Percentiles rank a stretch among this genome's conserved stretches.
phyloP scores from a whole-genome alignment of 2,329 filamentous ascomycete genomes.

The Cytospora leucostoma region DNA sequence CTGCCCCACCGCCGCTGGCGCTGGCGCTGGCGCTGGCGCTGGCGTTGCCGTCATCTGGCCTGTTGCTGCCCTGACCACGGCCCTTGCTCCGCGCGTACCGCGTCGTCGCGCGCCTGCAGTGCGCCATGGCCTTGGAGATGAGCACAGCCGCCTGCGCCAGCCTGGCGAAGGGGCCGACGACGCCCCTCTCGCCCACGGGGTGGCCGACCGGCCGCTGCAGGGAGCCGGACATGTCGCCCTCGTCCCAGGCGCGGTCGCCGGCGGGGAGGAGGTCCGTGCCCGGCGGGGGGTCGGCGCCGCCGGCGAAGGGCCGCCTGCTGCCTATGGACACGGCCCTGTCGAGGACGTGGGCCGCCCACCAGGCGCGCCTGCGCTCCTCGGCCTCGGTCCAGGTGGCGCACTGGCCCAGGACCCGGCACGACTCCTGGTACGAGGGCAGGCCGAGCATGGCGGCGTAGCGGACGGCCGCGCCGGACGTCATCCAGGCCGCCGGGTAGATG shows the following conservation, averaged over 20 bases:
- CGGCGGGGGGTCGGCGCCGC: constrained; percentile 27
- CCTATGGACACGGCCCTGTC: constrained; percentile 42
- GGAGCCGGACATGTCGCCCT: constrained; percentile 38
- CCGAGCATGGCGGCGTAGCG: constrained; percentile 50
- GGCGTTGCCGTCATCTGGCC: no score
- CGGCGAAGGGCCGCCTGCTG: constrained; percentile 32
- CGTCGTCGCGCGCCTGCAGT: constrained; percentile 33
- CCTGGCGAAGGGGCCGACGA: constrained; percentile 48
- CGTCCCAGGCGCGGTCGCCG: constrained; percentile 45
- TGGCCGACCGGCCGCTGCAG: constrained; percentile 39
- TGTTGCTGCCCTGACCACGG: neutral
- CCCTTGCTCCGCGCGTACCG: constrained; percentile 1
- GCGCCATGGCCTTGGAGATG: constrained; percentile 38
- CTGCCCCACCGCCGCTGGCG: neutral
- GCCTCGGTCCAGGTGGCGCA: constrained; percentile 47
- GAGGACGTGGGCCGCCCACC: constrained; percentile 51
- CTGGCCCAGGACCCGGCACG: constrained; percentile 41
- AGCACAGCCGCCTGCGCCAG: constrained; percentile 45
- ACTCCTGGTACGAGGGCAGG: constrained; percentile 40
- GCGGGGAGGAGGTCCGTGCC: constrained; percentile 37
- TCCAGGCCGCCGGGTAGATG: constrained; percentile 53
- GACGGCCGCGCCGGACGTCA: constrained; percentile 47
- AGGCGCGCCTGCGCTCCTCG: constrained; percentile 48
- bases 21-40: constrained; percentile 30
- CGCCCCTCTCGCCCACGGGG: constrained; percentile 47